Conservation (phyloP, 176 grass and related monocot genomes). For the Elaeis guineensis region DNA sequence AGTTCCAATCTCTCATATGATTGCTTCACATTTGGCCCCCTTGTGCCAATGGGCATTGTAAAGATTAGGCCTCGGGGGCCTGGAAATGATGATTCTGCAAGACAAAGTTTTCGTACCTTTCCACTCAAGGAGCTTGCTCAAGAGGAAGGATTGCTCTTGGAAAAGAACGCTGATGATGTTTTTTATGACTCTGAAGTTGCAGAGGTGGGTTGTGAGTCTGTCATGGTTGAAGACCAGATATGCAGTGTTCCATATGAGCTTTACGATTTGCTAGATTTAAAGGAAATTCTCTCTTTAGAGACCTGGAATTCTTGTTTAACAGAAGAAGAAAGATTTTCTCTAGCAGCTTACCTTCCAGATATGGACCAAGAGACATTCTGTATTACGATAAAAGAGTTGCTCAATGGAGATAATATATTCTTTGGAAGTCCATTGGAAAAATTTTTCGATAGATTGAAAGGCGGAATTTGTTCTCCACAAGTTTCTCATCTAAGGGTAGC, state of each 20-base stretch:
- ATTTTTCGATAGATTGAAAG: conserved; percentile 44
- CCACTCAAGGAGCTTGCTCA: conserved; percentile 25
- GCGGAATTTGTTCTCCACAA: conserved; percentile 67
- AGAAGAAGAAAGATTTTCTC: conserved; percentile 58
- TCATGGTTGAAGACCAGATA: conserved; percentile 34
- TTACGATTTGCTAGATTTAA: conserved; percentile 59
- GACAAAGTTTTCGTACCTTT: conserved; percentile 4
- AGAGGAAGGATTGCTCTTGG: conserved; percentile 38
- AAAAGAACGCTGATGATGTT: conserved; percentile 29
- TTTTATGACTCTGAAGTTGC: conserved; percentile 34
- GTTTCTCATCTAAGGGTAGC: conserved; percentile 53
- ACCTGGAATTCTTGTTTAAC: conserved; percentile 72
- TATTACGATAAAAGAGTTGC: conserved; percentile 46
- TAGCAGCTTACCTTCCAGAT: conserved; percentile 63
- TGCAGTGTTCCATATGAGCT: conserved; percentile 81
- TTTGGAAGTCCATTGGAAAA: conserved; percentile 53
- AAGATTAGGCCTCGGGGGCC: conserved; percentile 23
- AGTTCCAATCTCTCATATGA: conserved; percentile 17
- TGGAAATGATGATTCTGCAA: conserved; percentile 1
- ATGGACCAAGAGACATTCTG: conserved; percentile 64
- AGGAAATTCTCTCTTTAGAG: conserved; percentile 63
- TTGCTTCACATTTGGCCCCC: conserved; percentile 11
- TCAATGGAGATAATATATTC: conserved; percentile 46
- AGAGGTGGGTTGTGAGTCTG: conserved; percentile 59
- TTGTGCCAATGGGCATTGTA: conserved; percentile 57